Evolutionary conservation across 768 basidiomycete genomes (phyloP).

Genomic region (Suillus subluteus): DNA sequence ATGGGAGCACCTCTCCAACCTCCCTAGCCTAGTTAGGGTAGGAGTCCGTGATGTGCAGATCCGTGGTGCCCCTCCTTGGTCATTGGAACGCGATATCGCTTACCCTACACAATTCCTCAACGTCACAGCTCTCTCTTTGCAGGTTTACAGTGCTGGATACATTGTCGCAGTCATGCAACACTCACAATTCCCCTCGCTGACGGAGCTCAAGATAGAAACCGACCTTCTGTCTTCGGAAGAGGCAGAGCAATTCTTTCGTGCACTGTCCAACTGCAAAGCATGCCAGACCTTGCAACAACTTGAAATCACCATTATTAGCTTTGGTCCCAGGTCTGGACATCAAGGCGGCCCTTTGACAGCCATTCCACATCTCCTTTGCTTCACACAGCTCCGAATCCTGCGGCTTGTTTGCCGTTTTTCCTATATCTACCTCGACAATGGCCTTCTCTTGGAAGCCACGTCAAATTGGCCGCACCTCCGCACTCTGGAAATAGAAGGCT

Average conservation of each 20-base stretch:
- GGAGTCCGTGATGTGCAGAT: not conserved
- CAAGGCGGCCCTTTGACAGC: not conserved
- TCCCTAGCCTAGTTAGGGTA: not conserved
- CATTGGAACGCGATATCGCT: not conserved
- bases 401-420: not conserved
- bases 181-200: not conserved
- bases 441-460: not conserved
- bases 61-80: not conserved
- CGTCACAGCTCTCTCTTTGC: not conserved
- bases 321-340: not conserved
- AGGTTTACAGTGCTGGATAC: not conserved
- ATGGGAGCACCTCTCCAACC: not conserved
- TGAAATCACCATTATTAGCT: not conserved
- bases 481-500: not conserved
- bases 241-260: not conserved
- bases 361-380: not conserved
- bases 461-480: not conserved
- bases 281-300: not conserved
- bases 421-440: not conserved
- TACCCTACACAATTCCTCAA: not conserved
- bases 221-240: not conserved
- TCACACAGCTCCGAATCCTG: not conserved
- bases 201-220: not conserved
- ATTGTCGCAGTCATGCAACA: not conserved
- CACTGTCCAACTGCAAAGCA: not conserved